Evolutionary conservation across 441 rosid species (phyloP).

Genomic region (Bocquillonia castaneifolia): DNA sequence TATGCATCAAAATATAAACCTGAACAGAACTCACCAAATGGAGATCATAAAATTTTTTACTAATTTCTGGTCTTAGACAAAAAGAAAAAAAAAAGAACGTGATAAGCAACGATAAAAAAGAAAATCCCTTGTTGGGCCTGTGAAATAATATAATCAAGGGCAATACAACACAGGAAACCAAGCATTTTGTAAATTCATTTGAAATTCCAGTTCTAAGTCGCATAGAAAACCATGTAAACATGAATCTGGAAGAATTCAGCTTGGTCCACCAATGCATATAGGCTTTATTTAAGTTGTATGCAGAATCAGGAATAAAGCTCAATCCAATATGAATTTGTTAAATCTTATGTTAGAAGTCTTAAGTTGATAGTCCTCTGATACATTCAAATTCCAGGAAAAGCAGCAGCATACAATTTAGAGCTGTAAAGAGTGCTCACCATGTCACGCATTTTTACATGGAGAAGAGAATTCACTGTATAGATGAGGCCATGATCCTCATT

Average conservation of each 20-base stretch:
- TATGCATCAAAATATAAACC: conserved; percentile 86
- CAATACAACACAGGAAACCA: neutral
- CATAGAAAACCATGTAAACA: neutral
- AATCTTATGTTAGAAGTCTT: conserved; percentile 6
- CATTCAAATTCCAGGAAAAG: neutral
- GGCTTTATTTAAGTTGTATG: neutral
- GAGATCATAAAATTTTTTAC: conserved; percentile 16
- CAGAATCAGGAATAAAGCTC: no score
- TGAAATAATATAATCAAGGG: neutral
- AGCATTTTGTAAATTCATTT: neutral
- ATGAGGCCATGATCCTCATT: conserved; percentile 53
- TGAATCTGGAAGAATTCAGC: neutral
- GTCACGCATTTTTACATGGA: conserved; percentile 79
- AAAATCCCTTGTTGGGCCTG: neutral
- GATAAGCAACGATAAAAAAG: neutral
- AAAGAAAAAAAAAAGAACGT: neutral
- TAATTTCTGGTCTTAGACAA: conserved; percentile 2
- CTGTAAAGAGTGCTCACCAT: conserved; percentile 41
- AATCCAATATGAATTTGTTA: no score
- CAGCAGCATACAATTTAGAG: neutral
- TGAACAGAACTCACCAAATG: conserved; percentile 29
- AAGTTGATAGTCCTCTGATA: conserved; percentile 3
- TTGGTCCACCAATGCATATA: neutral
- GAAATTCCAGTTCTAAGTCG: neutral
- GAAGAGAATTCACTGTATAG: conserved; percentile 56